phyloP scores from a whole-genome alignment of 2,329 filamentous ascomycete species.

The Ilyonectria sp. region DNA sequence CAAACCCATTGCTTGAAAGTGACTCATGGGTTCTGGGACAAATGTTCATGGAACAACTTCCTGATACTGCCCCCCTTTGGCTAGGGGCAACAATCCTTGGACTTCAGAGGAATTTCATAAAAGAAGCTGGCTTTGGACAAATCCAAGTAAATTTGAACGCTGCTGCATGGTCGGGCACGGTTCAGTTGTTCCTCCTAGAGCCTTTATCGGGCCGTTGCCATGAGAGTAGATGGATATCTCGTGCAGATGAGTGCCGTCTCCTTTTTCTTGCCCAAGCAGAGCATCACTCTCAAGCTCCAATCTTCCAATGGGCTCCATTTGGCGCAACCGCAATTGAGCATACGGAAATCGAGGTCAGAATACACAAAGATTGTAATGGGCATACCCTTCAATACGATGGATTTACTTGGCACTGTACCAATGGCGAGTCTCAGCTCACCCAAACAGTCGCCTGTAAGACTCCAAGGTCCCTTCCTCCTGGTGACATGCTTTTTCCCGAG shows the following conservation, averaged over 20 bases:
- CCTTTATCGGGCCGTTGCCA: neutral
- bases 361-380: neutral
- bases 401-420: slow-evolving; percentile 1
- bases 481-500: too few relatives aligned
- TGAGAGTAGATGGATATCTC: neutral
- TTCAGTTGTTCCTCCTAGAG: slow-evolving; percentile 10
- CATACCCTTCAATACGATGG: slow-evolving; percentile 14
- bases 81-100: neutral
- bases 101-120: neutral
- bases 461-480: too few relatives aligned
- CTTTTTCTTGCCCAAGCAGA: neutral
- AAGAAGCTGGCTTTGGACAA: neutral
- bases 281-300: neutral
- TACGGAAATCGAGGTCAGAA: neutral
- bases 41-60: slow-evolving; percentile 11
- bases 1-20: neutral
- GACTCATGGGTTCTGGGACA: slow-evolving; percentile 12
- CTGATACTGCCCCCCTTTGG: slow-evolving; percentile 1
- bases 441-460: neutral
- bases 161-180: slow-evolving; percentile 3
- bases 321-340: slow-evolving; percentile 6
- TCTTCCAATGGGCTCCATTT: slow-evolving; percentile 13
- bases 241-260: slow-evolving; percentile 10
- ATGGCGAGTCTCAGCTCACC: neutral
- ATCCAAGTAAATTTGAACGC: neutral